Base-by-base conservation (phyloP, 768 basidiomycete genomes). In the Trametes cubensis region DNA sequence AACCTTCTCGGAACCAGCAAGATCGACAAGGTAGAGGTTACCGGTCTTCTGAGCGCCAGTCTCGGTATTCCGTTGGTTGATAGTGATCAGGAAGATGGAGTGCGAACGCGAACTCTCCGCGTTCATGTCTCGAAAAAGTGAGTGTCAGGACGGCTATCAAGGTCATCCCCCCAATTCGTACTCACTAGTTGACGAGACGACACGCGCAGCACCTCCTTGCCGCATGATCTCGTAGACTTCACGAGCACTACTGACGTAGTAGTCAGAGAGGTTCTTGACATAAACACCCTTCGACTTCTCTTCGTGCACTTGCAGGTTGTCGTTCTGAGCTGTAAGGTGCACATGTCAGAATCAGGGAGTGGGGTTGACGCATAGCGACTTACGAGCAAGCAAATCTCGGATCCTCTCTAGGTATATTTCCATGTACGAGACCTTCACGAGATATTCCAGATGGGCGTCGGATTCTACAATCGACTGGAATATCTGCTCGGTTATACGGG, bases 191-290 rank as follows among this genome's bases (percentile, higher is more conserved):
- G 94, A 88, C 3, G 95, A 94, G 11, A 97, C 92, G 17, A 94
- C 93, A 64, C 97, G 83, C 20, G 95, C 90, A 49, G 85, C 84
- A 50, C 94, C 92, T 69, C 97, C 97, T 60, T 95, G 95, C 62
- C 94, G 85, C 97, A 99, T 98, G 68, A 99, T 97, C 75, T 98
- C 95, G 72, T 96, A 98, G 23, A 99, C 96, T 74, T 99, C 97
- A 13, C 86, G 82, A 48, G 95, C 92, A 73, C 89, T 96, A 68
- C 92, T 91, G 53, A 99, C 97, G 78, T 99, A 99, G 79, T 94
- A 98, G 72, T 98, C 97, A 0, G 95, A 95, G 34, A 99, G 83
- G 69, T 88, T 89, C 80, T 99, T 99, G 69, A 99, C 96, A 71
- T 99, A 98, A 38, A 99, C 96, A 23, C 97, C 97, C 70, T 92